phyloP scores from a whole-genome alignment of 2,329 filamentous ascomycete genomes.

The Tolypocladium ovalisporum region DNA sequence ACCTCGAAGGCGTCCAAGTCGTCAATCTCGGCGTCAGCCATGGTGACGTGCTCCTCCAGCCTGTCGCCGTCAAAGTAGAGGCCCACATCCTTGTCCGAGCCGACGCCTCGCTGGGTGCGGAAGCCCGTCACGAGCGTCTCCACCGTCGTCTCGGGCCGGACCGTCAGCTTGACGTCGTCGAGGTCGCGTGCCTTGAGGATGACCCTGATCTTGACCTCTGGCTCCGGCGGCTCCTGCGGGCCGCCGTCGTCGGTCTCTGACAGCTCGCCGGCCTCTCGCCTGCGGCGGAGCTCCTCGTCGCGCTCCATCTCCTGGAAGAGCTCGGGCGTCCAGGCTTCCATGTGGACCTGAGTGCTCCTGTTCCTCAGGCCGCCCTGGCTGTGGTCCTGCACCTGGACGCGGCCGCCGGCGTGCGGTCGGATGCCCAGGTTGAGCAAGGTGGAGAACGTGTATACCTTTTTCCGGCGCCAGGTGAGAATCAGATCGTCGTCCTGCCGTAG shows the following conservation, averaged over 20 bases:
- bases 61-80: constrained; percentile 68
- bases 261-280: constrained; percentile 28
- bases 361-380: constrained; percentile 30
- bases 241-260: constrained; percentile 19
- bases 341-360: constrained; percentile 50
- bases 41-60: constrained; percentile 46
- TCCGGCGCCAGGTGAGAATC: constrained; percentile 70
- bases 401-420: constrained; percentile 26
- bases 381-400: constrained; percentile 24
- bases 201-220: constrained; percentile 33
- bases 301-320: constrained; percentile 39
- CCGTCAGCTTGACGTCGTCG: constrained; percentile 39
- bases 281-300: constrained; percentile 35
- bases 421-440: constrained; percentile 61
- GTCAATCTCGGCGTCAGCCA: constrained; percentile 59
- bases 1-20: constrained; percentile 72
- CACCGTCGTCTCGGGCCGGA: constrained; percentile 45
- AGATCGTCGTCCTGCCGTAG: constrained; percentile 39
- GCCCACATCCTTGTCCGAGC: constrained; percentile 40
- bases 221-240: constrained; percentile 11
- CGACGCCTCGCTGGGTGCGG: constrained; percentile 40
- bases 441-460: constrained; percentile 63
- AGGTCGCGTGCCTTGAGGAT: constrained; percentile 42
- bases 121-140: constrained; percentile 53
- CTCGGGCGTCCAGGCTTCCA: constrained; percentile 68